Evolutionary conservation across 1,284 basidiomycete genomes (phyloP).

Genomic region (Pulchroboletus neoregius): DNA sequence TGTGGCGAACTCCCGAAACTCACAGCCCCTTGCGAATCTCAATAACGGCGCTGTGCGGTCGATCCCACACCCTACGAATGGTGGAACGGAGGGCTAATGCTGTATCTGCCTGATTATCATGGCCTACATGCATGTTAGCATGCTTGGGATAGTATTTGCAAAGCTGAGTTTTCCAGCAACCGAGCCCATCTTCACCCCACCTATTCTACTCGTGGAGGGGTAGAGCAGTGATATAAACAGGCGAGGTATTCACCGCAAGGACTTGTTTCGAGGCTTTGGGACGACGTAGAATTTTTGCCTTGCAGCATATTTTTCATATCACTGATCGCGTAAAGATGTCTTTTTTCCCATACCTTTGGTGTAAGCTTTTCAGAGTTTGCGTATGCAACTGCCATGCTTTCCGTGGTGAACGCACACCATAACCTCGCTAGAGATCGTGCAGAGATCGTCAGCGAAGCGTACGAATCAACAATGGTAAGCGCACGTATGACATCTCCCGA

Average conservation of each 20-base stretch:
- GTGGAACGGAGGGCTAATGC: constrained; percentile 20
- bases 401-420: constrained; percentile 80
- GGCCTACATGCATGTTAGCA: neutral
- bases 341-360: constrained; percentile 45
- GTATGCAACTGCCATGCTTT: constrained; percentile 74
- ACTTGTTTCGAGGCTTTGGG: constrained; percentile 25
- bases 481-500: constrained; percentile 28
- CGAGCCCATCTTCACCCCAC: neutral
- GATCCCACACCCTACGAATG: constrained; percentile 15
- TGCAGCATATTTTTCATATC: constrained; percentile 29
- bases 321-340: neutral
- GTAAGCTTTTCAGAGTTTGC: constrained; percentile 47
- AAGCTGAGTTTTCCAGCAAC: neutral
- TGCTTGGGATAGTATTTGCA: neutral
- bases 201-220: constrained; percentile 31
- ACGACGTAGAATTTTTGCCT: constrained; percentile 46
- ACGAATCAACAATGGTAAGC: neutral
- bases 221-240: constrained; percentile 53
- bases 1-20: constrained; percentile 20
- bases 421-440: constrained; percentile 48
- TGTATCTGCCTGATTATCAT: too few species aligned
- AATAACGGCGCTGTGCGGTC: constrained; percentile 28
- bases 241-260: constrained; percentile 27
- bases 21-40: constrained; percentile 26
- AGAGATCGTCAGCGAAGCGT: neutral